Evolutionary conservation across 1,284 basidiomycete genomes (phyloP).

Genomic region (Heliocybe sulcata): DNA sequence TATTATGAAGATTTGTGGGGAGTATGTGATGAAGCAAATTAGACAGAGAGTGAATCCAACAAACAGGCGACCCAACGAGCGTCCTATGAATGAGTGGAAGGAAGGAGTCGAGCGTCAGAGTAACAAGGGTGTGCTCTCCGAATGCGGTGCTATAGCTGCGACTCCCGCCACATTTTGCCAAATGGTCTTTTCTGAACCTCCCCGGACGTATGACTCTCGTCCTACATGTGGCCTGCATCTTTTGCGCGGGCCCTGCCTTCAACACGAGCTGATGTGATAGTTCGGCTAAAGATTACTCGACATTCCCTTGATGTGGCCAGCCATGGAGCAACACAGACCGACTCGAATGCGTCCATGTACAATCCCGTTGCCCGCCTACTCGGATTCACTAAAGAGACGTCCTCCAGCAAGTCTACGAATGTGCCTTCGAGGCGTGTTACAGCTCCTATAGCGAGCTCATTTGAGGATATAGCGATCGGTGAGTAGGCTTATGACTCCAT

Average conservation of each 20-base stretch:
- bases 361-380: too few relatives aligned
- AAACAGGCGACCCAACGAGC: slow-evolving; percentile 50
- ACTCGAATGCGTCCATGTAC: background rate
- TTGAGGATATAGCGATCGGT: slow-evolving; percentile 30
- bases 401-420: too few relatives aligned
- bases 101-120: slow-evolving; percentile 8
- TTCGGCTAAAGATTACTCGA: background rate
- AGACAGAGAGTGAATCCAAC: slow-evolving; percentile 69
- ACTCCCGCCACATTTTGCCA: background rate
- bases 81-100: slow-evolving; percentile 32
- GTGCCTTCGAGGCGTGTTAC: background rate
- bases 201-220: background rate
- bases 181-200: background rate
- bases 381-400: too few relatives aligned
- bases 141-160: background rate
- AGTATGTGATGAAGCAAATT: slow-evolving; percentile 86
- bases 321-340: background rate
- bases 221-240: background rate
- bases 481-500: slow-evolving; percentile 2
- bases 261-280: background rate
- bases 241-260: background rate
- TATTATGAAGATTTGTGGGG: slow-evolving; percentile 83
- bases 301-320: background rate
- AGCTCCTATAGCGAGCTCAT: slow-evolving; percentile 19
- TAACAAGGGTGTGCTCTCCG: background rate